Evolutionary conservation across 352 stramenopile genomes (phyloP).

Genomic region (Phytophthora multivora): DNA sequence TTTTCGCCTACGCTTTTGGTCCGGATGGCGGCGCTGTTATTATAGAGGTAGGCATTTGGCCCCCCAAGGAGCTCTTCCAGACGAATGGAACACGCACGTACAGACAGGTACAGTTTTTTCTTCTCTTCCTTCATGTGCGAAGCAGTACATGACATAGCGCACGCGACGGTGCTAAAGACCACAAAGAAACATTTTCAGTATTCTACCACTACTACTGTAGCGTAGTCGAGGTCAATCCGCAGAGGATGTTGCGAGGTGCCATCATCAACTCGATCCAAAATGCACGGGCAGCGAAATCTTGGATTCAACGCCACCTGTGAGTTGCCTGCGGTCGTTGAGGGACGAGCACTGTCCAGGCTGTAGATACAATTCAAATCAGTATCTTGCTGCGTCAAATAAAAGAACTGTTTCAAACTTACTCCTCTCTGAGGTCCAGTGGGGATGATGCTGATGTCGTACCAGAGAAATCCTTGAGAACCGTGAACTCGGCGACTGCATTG

Average conservation of each 20-base stretch:
- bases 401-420: conserved; percentile 15
- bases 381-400: background rate
- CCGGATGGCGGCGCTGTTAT: conserved; percentile 21
- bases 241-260: no score
- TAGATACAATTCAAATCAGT: no score
- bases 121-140: conserved; percentile 36
- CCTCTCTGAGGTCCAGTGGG: conserved; percentile 44
- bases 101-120: conserved; percentile 19
- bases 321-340: conserved; percentile 37
- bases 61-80: conserved; percentile 26
- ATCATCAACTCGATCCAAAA: no score
- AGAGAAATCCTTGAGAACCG: conserved; percentile 44
- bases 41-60: conserved; percentile 27
- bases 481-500: conserved; percentile 55
- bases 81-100: conserved; percentile 24
- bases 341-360: conserved; percentile 42
- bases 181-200: conserved; percentile 23
- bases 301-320: conserved; percentile 44
- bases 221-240: no score
- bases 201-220: conserved; percentile 6
- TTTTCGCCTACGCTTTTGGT: conserved; percentile 20
- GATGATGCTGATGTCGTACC: conserved; percentile 56
- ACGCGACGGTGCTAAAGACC: conserved; percentile 13
- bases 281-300: no score
- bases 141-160: conserved; percentile 27